Percentiles rank a stretch among this genome's conserved stretches.
These are phyloP conservation scores for Ulmus americana DNA, from an alignment of 331 rosid species.

Conservation along the genomic window DNA sequence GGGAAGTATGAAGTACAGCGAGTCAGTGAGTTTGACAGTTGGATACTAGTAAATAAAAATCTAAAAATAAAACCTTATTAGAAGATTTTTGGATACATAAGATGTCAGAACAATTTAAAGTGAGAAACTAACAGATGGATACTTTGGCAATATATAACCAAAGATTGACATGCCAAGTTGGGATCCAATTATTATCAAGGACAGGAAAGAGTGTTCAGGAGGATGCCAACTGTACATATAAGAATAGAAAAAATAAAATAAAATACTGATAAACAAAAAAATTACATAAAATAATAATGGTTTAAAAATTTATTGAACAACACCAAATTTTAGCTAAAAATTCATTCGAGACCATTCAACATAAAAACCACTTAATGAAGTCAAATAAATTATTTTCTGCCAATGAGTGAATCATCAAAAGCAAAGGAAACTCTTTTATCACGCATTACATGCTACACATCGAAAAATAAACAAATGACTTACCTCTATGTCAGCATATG, in stretches of 20 bases:
- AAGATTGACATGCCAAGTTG: background rate
- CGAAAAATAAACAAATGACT: background rate
- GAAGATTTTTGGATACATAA: background rate
- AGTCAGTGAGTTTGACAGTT: background rate
- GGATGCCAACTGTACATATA: background rate
- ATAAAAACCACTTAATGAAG: background rate
- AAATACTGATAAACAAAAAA: background rate
- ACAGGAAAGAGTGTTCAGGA: background rate
- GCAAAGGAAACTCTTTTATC: conserved; percentile 13
- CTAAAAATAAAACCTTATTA: too few relatives aligned
- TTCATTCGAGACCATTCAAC: background rate
- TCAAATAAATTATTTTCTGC: background rate
- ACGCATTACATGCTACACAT: background rate
- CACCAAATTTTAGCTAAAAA: too few relatives aligned
- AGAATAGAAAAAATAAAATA: background rate
- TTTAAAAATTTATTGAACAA: too few relatives aligned
- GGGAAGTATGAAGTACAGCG: too few relatives aligned
- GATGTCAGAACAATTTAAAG: background rate
- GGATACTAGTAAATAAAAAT: background rate
- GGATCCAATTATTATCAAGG: background rate
- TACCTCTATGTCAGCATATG: conserved; percentile 70
- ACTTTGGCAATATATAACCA: background rate
- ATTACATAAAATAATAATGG: background rate
- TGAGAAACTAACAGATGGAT: background rate
- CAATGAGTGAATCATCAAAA: background rate